phyloP scores from a whole-genome alignment of 1,284 basidiomycete genomes.

The Xerocomus alliaceus region DNA sequence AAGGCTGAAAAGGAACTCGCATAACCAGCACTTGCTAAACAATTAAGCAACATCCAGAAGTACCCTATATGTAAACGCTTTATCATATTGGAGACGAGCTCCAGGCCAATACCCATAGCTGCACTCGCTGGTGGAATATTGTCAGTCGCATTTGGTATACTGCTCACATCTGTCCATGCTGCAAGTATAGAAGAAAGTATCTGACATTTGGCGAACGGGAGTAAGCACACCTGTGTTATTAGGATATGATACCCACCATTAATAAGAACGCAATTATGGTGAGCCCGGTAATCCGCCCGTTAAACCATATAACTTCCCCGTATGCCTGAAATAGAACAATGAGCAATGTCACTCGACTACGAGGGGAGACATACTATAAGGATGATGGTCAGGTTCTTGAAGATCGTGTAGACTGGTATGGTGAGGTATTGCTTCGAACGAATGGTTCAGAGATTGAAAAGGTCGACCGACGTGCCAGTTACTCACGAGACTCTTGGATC shows the following conservation, averaged over 20 bases:
- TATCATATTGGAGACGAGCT: constrained; percentile 56
- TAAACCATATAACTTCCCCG: constrained; percentile 98
- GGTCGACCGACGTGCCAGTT: not conserved
- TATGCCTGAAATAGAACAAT: constrained; percentile 69
- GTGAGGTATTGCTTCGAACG: constrained; percentile 82
- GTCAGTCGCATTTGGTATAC: constrained; percentile 50
- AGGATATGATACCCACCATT: constrained; percentile 68
- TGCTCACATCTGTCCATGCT: constrained; percentile 89
- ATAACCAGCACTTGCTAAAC: constrained; percentile 89
- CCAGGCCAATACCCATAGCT: constrained; percentile 49
- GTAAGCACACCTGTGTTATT: not conserved
- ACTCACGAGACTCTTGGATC: constrained; percentile 93
- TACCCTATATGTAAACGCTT: constrained; percentile 83
- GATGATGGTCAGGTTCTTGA: constrained; percentile 99
- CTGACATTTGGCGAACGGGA: constrained; percentile 46
- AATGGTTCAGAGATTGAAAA: not conserved
- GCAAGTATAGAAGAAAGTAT: constrained; percentile 94
- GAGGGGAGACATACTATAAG: constrained; percentile 74
- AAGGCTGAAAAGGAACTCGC: constrained; percentile 56
- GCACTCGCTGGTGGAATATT: constrained; percentile 50
- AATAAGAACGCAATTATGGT: constrained; percentile 90
- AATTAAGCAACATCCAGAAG: constrained; percentile 96
- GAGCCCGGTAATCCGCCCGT: constrained; percentile 85
- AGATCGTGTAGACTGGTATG: constrained; percentile 96
- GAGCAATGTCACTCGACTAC: constrained; percentile 5